Percentiles rank a stretch among this genome's conserved stretches.
phyloP scores from a whole-genome alignment of 352 stramenopile species.

The Pythium aphanidermatum region DNA sequence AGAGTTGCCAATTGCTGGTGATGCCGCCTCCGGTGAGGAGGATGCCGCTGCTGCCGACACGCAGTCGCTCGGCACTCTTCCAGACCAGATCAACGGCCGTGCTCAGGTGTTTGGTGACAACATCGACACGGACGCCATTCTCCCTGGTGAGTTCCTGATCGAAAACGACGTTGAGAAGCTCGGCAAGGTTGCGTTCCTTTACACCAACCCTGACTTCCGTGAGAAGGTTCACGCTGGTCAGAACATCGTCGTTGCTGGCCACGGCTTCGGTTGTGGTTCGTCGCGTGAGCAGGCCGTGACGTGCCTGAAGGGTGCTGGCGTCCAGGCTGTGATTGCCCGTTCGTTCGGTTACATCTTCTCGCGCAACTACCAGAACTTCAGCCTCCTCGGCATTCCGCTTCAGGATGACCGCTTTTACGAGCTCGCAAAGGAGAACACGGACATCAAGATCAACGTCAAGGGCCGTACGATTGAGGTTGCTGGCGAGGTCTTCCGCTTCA shows the following conservation, averaged over 20 bases:
- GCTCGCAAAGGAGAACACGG: conserved; percentile 59
- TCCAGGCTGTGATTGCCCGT: conserved; percentile 75
- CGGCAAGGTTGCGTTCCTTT: conserved; percentile 76
- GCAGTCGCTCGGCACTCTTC: conserved; percentile 24
- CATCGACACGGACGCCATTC: conserved; percentile 86
- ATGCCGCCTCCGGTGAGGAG: conserved; percentile 12
- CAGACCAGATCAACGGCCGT: conserved; percentile 52
- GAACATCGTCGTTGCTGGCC: conserved; percentile 68
- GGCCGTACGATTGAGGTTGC: conserved; percentile 74
- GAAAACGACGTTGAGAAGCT: conserved; percentile 84
- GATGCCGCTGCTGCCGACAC: conserved; percentile 18
- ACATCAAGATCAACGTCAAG: conserved; percentile 81
- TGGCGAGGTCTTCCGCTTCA: conserved; percentile 73
- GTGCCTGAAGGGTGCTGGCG: conserved; percentile 69
- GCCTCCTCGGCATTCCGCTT: conserved; percentile 73
- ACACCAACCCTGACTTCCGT: conserved; percentile 84
- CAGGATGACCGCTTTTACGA: conserved; percentile 80
- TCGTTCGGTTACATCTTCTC: conserved; percentile 88
- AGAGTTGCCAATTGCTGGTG: conserved; percentile 31
- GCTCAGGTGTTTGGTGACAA: conserved; percentile 86
- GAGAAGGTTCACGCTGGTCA: conserved; percentile 70
- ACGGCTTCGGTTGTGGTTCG: conserved; percentile 80
- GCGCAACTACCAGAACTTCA: conserved; percentile 87
- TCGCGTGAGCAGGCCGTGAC: conserved; percentile 83
- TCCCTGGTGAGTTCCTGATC: conserved; percentile 72